Conservation (phyloP, 495 filamentous ascomycete genomes). For the Niebla homalea region DNA sequence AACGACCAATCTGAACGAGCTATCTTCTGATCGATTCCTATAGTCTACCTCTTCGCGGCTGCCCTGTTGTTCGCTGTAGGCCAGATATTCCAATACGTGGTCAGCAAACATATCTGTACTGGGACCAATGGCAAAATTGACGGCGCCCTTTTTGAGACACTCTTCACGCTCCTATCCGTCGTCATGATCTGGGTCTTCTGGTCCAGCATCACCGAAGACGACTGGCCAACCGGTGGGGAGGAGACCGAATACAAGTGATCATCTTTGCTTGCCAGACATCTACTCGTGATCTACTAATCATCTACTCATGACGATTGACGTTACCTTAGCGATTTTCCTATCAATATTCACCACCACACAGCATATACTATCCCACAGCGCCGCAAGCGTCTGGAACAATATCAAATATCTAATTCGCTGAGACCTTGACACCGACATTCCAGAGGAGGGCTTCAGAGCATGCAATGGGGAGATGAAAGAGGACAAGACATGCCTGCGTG, state of each 20-base stretch:
- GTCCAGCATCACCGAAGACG: conserved; percentile 98
- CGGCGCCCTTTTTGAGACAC: conserved; percentile 81
- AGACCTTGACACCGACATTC: too few relatives aligned
- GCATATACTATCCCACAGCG: too few relatives aligned
- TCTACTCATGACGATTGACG: conserved; percentile 12
- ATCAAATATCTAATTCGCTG: too few relatives aligned
- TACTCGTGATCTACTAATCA: neutral
- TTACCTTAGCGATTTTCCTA: conserved; percentile 12
- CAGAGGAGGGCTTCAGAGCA: too few relatives aligned
- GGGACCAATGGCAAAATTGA: conserved; percentile 77
- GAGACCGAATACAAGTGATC: conserved; percentile 33
- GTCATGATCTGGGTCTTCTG: conserved; percentile 85
- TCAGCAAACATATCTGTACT: conserved; percentile 78
- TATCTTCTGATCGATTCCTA: conserved; percentile 13
- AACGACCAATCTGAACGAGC: neutral
- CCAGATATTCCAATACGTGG: conserved; percentile 89
- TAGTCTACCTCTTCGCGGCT: conserved; percentile 63
- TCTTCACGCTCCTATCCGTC: conserved; percentile 79
- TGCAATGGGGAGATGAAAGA: too few relatives aligned
- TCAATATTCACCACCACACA: too few relatives aligned
- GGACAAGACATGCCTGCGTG: too few relatives aligned
- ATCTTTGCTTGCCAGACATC: too few relatives aligned
- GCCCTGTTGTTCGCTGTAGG: conserved; percentile 75
- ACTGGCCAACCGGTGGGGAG: conserved; percentile 63
- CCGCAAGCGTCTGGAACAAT: too few relatives aligned